Base-by-base conservation (phyloP, 2,329 filamentous ascomycete genomes). In the Verticillium nubilum region DNA sequence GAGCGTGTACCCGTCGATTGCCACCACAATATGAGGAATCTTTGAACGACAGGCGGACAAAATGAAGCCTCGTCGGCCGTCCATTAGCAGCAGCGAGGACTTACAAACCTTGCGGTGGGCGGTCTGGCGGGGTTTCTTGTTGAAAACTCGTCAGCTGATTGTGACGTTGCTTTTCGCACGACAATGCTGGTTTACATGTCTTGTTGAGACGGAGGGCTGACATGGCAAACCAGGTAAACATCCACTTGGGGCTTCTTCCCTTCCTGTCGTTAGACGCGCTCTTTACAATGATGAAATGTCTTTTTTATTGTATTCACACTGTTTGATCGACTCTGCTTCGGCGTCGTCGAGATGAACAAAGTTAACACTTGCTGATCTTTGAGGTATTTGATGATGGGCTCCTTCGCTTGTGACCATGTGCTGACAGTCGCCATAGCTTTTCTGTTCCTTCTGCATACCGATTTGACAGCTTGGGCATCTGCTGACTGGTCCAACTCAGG, bases 1-100 rank as follows among this genome's bases (percentile, higher is more conserved):
- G 42, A 62, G 37, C 55, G 54, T 35, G 52, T 60, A 64, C 53
- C 33, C 71, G 19, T 10, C 19, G 69, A 64, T 55, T 58, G 6
- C 61, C 56, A 61, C 62, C 69, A 74, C 73, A 70, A 65, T 69
- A 81, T 86, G 84, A 86, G 77, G 84, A 86, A 81, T 76, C 75
- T 74, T 85, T 86, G 83, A 85, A 86, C 84, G 84, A 86, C 84
- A 84, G 84, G 84, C 84, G 84, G 84, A 86, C 84, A 86, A 52
- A 57, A 57, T 84, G 85, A 83, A 77, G 74, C 82, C 84, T 81
- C 78, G 78, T 70, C 69, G 75, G 71, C 73, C 75, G 72, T 70
- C 72, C 76, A 70, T 75, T 74, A 73, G 72, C 69, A 73, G 81
- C 80, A 82, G 74, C 82, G 75, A 80, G 82, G 78, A 74, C 79